Percentiles rank a stretch among this genome's conserved stretches.
These are phyloP conservation scores for Metarhizium humberi DNA, from an alignment of 2,329 filamentous ascomycete species.

Conservation along the genomic window DNA sequence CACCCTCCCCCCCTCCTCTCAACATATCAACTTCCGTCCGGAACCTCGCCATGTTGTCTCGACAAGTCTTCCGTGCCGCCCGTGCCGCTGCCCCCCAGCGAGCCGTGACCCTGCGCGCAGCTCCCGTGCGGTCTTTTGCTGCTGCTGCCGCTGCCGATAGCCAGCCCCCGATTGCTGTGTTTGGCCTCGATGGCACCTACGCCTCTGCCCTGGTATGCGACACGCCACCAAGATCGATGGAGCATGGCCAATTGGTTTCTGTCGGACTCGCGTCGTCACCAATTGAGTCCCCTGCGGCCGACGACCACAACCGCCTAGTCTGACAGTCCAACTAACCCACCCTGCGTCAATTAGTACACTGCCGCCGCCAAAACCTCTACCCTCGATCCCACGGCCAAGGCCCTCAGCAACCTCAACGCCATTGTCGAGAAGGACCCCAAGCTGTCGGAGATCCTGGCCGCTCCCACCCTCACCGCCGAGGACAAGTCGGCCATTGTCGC, in stretches of 20 bases:
- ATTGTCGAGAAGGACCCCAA: slow-evolving; percentile 77
- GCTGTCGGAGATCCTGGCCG: slow-evolving; percentile 63
- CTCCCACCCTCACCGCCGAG: slow-evolving; percentile 65
- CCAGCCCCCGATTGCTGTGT: slow-evolving; percentile 84
- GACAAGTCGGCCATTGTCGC: slow-evolving; percentile 83
- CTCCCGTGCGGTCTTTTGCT: slow-evolving; percentile 68
- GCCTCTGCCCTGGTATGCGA: slow-evolving; percentile 83
- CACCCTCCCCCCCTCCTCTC: slow-evolving; percentile 11
- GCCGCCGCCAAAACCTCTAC: slow-evolving; percentile 80
- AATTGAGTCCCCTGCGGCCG: not conserved
- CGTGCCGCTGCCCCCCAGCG: slow-evolving; percentile 53
- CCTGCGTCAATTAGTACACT: slow-evolving; percentile 65
- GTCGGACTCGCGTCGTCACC: not conserved
- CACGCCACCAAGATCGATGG: not conserved
- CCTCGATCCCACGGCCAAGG: slow-evolving; percentile 78
- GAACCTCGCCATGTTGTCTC: slow-evolving; percentile 43
- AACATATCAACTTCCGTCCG: slow-evolving; percentile 9
- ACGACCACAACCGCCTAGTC: not conserved
- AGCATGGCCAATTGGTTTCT: not conserved
- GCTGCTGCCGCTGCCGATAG: slow-evolving; percentile 63
- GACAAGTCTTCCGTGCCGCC: slow-evolving; percentile 48
- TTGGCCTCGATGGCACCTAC: slow-evolving; percentile 96
- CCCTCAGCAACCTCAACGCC: slow-evolving; percentile 60
- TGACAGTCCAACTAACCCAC: not conserved
- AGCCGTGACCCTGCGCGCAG: slow-evolving; percentile 30